phyloP scores from a whole-genome alignment of 140 eudicot genomes.

The Oenanthe javanica region DNA sequence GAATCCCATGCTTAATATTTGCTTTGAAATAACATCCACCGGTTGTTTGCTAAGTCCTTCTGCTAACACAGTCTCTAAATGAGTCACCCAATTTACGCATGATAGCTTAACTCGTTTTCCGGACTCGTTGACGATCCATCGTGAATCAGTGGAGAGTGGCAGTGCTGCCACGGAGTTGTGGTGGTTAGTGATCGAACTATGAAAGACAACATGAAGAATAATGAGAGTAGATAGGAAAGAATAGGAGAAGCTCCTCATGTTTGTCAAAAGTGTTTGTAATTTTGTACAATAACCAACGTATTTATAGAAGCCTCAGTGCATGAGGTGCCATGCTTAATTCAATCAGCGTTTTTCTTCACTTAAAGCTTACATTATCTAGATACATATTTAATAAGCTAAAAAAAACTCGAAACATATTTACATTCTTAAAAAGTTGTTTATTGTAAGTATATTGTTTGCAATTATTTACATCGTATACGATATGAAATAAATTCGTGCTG shows the following conservation, averaged over 20 bases:
- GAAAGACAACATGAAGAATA: slow-evolving; percentile 14
- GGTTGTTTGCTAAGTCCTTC: slow-evolving; percentile 92
- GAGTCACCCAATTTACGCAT: slow-evolving; percentile 92
- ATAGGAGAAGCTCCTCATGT: slow-evolving; percentile 13
- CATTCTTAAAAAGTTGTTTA: not conserved
- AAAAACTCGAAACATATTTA: not conserved
- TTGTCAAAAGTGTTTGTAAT: not conserved
- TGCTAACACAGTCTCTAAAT: slow-evolving; percentile 67
- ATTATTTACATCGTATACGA: too few species aligned
- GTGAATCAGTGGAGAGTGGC: slow-evolving; percentile 69
- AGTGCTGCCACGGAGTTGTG: slow-evolving; percentile 28
- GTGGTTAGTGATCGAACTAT: slow-evolving; percentile 12
- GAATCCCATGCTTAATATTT: slow-evolving; percentile 54
- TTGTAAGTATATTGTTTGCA: not conserved
- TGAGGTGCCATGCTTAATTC: not conserved
- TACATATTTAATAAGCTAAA: too few species aligned
- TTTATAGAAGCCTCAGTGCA: not conserved
- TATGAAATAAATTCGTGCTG: too few species aligned
- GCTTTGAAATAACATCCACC: slow-evolving; percentile 48
- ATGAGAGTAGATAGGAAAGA: slow-evolving; percentile 14
- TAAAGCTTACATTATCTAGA: not conserved
- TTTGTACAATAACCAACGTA: not conserved
- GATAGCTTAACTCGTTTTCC: slow-evolving; percentile 72
- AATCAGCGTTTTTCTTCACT: not conserved
- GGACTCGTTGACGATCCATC: slow-evolving; percentile 72